phyloP scores from a whole-genome alignment of 352 stramenopile species.

The Labyrinthula sp. region DNA sequence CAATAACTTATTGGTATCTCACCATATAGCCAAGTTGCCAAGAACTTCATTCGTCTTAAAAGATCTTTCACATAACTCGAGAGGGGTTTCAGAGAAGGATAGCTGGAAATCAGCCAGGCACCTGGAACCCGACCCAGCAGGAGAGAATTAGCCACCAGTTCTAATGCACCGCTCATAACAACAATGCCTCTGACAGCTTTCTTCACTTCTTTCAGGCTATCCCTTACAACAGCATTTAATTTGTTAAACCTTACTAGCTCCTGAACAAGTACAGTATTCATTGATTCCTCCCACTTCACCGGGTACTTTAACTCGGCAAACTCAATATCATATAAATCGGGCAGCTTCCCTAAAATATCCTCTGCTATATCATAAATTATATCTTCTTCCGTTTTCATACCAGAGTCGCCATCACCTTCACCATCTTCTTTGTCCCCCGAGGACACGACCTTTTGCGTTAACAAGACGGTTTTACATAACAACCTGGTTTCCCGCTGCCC shows the following conservation, averaged over 20 bases:
- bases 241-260: conserved; percentile 83
- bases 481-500: conserved; percentile 71
- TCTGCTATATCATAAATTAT: conserved; percentile 63
- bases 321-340: conserved; percentile 63
- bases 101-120: conserved; percentile 44
- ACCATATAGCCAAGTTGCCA: conserved; percentile 64
- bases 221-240: conserved; percentile 55
- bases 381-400: conserved; percentile 26
- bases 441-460: conserved; percentile 62
- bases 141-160: conserved; percentile 64
- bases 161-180: conserved; percentile 73
- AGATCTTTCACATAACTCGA: conserved; percentile 71
- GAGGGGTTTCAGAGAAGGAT: conserved; percentile 54
- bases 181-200: conserved; percentile 79
- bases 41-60: conserved; percentile 63
- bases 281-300: conserved; percentile 67
- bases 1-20: conserved; percentile 66
- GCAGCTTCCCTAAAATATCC: conserved; percentile 55
- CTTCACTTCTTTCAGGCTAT: conserved; percentile 52
- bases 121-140: conserved; percentile 70
- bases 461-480: conserved; percentile 60
- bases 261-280: conserved; percentile 83
- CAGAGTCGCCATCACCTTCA: conserved; percentile 60
- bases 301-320: conserved; percentile 66
- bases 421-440: conserved; percentile 49